Percentiles rank a stretch among this genome's conserved stretches.
phyloP scores from a whole-genome alignment of 2,329 filamentous ascomycete genomes.

The Talaromyces atroroseus region DNA sequence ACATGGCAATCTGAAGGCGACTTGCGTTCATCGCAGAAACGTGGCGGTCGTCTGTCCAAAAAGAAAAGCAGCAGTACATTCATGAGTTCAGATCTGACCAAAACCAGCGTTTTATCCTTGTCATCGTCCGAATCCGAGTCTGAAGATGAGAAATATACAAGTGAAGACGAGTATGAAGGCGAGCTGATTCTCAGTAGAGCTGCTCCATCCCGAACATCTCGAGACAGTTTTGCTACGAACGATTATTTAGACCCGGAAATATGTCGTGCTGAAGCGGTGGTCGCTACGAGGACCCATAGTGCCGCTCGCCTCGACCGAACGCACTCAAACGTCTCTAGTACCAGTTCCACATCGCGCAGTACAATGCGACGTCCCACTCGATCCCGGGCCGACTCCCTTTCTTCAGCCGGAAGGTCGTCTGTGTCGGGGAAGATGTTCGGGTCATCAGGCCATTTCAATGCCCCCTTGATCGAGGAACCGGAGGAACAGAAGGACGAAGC shows the following conservation, averaged over 20 bases:
- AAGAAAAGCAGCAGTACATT: slow-evolving; percentile 36
- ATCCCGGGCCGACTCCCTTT: slow-evolving; percentile 21
- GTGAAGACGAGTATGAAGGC: slow-evolving; percentile 9
- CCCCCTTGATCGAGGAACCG: slow-evolving; percentile 32
- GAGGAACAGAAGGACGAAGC: slow-evolving; percentile 15
- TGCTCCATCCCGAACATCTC: slow-evolving; percentile 16
- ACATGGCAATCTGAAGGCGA: slow-evolving; percentile 18
- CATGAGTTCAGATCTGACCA: slow-evolving; percentile 37
- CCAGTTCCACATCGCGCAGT: slow-evolving; percentile 18
- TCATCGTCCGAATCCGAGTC: slow-evolving; percentile 47
- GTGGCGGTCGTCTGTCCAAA: slow-evolving; percentile 21
- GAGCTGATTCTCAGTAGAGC: slow-evolving; percentile 12
- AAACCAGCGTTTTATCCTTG: slow-evolving; percentile 43
- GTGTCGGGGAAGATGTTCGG: slow-evolving; percentile 20
- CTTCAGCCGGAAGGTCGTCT: slow-evolving; percentile 27
- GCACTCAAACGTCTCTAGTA: slow-evolving; percentile 18
- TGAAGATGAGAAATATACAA: slow-evolving; percentile 30
- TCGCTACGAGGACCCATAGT: slow-evolving; percentile 25
- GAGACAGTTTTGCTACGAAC: slow-evolving; percentile 38
- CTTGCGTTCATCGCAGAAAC: slow-evolving; percentile 7
- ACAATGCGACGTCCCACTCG: slow-evolving; percentile 11
- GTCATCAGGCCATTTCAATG: slow-evolving; percentile 26
- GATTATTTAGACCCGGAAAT: slow-evolving; percentile 40
- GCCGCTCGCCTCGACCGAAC: slow-evolving; percentile 26
- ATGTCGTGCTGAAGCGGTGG: slow-evolving; percentile 36